phyloP scores from a whole-genome alignment of 768 basidiomycete species.

The Peribolospora baueri region DNA sequence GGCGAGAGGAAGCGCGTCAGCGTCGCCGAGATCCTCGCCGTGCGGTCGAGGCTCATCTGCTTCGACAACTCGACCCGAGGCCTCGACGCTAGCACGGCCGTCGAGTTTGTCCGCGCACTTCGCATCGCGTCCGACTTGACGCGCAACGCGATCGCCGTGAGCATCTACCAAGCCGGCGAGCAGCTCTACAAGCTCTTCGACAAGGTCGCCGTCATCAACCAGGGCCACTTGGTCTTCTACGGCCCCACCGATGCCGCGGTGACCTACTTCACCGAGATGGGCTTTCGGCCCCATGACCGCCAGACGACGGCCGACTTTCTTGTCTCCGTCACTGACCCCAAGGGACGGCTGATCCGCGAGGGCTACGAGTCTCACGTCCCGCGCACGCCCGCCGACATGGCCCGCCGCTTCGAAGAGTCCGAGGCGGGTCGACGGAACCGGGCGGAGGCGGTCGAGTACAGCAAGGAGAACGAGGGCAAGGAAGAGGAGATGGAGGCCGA shows the following conservation, averaged over 20 bases:
- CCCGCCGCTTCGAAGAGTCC: constrained; percentile 21
- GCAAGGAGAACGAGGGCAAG: constrained; percentile 16
- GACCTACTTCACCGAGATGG: constrained; percentile 26
- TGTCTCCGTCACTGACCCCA: constrained; percentile 33
- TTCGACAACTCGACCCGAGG: constrained; percentile 17
- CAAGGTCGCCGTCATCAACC: constrained; percentile 28
- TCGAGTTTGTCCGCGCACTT: constrained; percentile 27
- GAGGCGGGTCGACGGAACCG: constrained; percentile 16
- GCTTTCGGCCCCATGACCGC: constrained; percentile 25
- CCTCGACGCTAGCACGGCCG: constrained; percentile 17
- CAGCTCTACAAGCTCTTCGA: constrained; percentile 20
- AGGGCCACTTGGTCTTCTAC: constrained; percentile 30
- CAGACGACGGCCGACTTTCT: constrained; percentile 28
- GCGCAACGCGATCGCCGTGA: constrained; percentile 17
- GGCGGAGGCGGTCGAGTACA: constrained; percentile 19
- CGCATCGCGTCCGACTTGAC: constrained; percentile 24
- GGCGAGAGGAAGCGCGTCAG: constrained; percentile 19
- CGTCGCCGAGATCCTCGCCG: constrained; percentile 14
- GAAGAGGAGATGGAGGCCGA: constrained; percentile 13
- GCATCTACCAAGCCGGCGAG: constrained; percentile 1
- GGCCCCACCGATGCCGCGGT: constrained; percentile 23
- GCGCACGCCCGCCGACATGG: constrained; percentile 26
- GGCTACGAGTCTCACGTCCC: constrained; percentile 23
- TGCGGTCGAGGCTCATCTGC: constrained; percentile 9
- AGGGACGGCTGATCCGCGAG: constrained; percentile 26